Evolutionary conservation across 2,329 filamentous ascomycete genomes (phyloP), one percentile per base, ranked within the genome.

Genomic region (Leptographium wingfieldii): DNA sequence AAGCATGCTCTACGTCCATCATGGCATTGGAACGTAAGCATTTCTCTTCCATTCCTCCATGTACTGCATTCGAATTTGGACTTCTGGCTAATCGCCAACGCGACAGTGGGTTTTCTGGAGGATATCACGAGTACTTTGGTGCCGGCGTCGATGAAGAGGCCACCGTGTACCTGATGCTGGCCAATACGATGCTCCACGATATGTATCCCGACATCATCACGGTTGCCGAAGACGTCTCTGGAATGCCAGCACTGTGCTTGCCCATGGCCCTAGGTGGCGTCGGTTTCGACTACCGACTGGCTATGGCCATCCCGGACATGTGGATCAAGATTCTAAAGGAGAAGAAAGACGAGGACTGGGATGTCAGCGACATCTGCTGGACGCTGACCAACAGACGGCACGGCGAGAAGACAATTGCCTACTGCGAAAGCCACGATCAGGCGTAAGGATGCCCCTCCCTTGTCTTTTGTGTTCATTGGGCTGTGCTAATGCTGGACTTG

Each of bases 261-360:
- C 85, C 89, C 7, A 77, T 96, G 48, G 86, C 87, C 1, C 78
- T 96, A 2, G 94, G 94, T 22, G 94, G 94, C 63, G 84, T 97
- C 66, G 94, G 94, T 31, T 99, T 99, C 71, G 94, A 99, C 74
- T 99, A 99, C 73, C 85, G 94, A 66, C 83, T 99, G 38, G 92
- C 92, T 59, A 99, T 99, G 94, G 94, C 94, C 5, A 85, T 99
- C 63, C 94, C 94, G 4, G 94, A 99, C 72, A 89, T 99, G 84
- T 99, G 95, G 84, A 99, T 99, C 80, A 99, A 99, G 76, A 90
- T 95, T 70, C 74, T 97, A 63, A 99, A 99, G 73, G 94, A 99
- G 74, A 85, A 90, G 71, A 81, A 87, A 69, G 94, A 99, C 68
- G 81, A 90, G 63, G 82, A 95, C 11, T 99, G 94, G 94, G 88